Conservation (phyloP, 2,329 filamentous ascomycete species). For the Colletotrichum orbiculare region DNA sequence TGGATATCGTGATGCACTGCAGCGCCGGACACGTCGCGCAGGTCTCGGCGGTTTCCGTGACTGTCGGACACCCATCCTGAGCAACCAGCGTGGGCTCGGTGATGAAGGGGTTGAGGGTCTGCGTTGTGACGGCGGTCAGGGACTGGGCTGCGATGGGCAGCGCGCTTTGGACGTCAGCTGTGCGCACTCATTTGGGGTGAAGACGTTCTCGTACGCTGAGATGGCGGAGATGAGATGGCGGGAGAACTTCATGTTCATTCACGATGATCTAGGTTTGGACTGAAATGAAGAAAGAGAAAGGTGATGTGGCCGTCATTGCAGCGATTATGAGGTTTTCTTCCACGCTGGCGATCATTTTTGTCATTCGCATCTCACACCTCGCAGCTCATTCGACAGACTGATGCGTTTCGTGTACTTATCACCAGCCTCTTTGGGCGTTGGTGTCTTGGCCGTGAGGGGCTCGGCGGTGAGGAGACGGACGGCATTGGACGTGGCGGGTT, state of each 20-base stretch:
- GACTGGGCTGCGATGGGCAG: conserved; percentile 18
- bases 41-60: conserved; percentile 44
- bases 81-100: not conserved
- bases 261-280: no score
- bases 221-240: not conserved
- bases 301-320: not conserved
- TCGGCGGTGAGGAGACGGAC: not conserved
- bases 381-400: conserved; percentile 6
- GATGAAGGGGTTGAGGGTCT: not conserved
- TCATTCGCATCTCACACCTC: not conserved
- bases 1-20: conserved; percentile 44
- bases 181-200: accelerated
- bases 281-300: not conserved
- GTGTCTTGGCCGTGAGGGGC: conserved; percentile 20
- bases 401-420: not conserved
- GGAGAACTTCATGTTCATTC: not conserved
- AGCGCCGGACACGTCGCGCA: conserved; percentile 49
- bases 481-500: conserved; percentile 2
- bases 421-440: conserved; percentile 20
- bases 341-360: not conserved
- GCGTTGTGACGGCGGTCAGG: not conserved
- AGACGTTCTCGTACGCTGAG: not conserved
- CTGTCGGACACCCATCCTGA: conserved; percentile 45
- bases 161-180: not conserved
- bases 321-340: not conserved